Evolutionary conservation across 371 early-diverging fungal genomes (phyloP), one percentile per base, ranked within the genome.

Genomic region (Gilbertella persicaria): DNA sequence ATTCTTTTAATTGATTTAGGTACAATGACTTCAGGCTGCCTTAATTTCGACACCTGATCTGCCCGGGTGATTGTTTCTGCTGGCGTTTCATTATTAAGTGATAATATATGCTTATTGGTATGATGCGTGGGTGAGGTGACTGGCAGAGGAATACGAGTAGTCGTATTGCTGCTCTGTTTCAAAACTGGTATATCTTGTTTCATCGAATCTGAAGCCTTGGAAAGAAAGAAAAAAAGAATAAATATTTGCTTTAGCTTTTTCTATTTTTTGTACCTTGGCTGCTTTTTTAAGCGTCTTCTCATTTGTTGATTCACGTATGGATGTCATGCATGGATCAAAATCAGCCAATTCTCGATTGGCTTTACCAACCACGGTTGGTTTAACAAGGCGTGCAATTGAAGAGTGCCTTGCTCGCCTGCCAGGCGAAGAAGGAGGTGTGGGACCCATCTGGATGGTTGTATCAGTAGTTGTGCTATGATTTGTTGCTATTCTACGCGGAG

Each of bases 371-470:
- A 25, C 10, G 29, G 26, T 8, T 41, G 50, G 12, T 29, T 58
- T 51, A 13, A 41, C 53, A 12, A 58, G 45, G 3, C 58, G 36
- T 28, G 58, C 58, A 26, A 58, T 53, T 16, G 54, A 58, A 6
- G 59, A 40, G 8, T 58, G 53, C 40, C 58, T 35, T 13, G 44
- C 25, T 36, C 59, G 40, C 51, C 53, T 47, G 2, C 62, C 53
- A 6, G 62, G 62, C 9, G 62, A 62, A 30, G 62, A 51, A 17
- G 62, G 62, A 17, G 62, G 62, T 13, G 62, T 62, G 3, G 55
- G 54, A 19, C 45, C 42, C 12, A 55, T 19, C 17, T 52, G 53
- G 9, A 33, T 30, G 13, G 47, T 20, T 10, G 8, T 33, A 12
- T 33, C 33, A 12, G 33, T 33, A 9, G 8, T 13, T 33, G 33